phyloP scores from a whole-genome alignment of 331 rosid genomes.

The Acacia pycnantha region DNA sequence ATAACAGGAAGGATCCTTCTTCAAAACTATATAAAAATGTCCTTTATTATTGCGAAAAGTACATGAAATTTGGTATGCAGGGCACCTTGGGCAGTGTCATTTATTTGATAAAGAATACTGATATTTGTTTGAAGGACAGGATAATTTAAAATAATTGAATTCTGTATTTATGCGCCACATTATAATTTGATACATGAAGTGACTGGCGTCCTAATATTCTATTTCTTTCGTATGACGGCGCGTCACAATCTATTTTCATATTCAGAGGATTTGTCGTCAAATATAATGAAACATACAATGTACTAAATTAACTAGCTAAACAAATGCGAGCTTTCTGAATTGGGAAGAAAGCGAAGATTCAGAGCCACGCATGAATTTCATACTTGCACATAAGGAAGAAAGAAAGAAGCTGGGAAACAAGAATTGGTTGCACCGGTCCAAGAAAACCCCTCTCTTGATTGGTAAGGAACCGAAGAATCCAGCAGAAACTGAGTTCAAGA shows the following conservation, averaged over 20 bases:
- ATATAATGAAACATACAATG: not conserved
- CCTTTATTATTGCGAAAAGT: not conserved
- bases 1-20: too few species aligned
- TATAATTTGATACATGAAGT: not conserved
- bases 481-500: not conserved
- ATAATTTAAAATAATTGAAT: too few species aligned
- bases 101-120: not conserved
- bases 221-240: not conserved
- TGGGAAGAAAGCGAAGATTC: conserved; percentile 18
- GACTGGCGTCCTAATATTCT: not conserved
- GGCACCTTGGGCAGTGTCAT: not conserved
- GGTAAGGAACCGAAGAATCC: conserved; percentile 6
- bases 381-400: conserved; percentile 26
- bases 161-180: too few species aligned
- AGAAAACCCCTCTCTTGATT: not conserved
- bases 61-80: not conserved
- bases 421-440: conserved; percentile 42
- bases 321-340: conserved; percentile 13
- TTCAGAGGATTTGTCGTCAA: not conserved
- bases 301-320: not conserved
- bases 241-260: not conserved
- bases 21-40: not conserved
- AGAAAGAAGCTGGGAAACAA: conserved; percentile 1
- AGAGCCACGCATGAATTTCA: conserved; percentile 24
- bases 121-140: not conserved